Evolutionary conservation across 148 eudicot genomes (phyloP).

Genomic region (Selenicereus undatus): DNA sequence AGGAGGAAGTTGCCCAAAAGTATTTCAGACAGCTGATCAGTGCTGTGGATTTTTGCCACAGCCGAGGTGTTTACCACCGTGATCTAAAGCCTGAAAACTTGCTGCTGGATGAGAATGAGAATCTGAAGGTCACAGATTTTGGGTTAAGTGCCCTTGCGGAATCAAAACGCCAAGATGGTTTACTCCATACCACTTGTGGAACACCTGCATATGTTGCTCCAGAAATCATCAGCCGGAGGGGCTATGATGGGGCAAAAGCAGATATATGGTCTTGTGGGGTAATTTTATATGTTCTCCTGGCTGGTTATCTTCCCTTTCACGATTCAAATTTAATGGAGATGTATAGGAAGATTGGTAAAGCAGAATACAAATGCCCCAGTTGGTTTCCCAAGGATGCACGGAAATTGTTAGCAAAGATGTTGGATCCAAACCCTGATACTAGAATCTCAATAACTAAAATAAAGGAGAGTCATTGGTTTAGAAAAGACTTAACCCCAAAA

Average conservation of each 20-base stretch:
- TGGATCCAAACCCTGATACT: slow-evolving; percentile 64
- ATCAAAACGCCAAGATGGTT: slow-evolving; percentile 63
- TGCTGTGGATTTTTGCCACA: slow-evolving; percentile 79
- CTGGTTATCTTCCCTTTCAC: slow-evolving; percentile 86
- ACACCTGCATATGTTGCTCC: slow-evolving; percentile 92
- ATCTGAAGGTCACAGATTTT: slow-evolving; percentile 71
- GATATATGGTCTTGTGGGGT: slow-evolving; percentile 97
- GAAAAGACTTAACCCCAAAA: slow-evolving; percentile 34
- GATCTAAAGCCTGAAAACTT: slow-evolving; percentile 84
- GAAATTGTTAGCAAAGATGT: slow-evolving; percentile 42
- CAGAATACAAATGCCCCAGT: slow-evolving; percentile 58
- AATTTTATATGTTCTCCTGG: slow-evolving; percentile 64
- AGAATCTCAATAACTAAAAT: slow-evolving; percentile 62
- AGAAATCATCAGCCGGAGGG: slow-evolving; percentile 62
- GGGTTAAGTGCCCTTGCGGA: slow-evolving; percentile 82
- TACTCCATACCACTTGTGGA: slow-evolving; percentile 83
- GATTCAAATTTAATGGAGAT: slow-evolving; percentile 75
- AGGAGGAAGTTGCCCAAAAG: slow-evolving; percentile 58
- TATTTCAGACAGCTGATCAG: slow-evolving; percentile 61
- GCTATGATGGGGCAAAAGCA: slow-evolving; percentile 78
- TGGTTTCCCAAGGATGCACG: slow-evolving; percentile 50
- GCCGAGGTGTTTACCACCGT: slow-evolving; percentile 82
- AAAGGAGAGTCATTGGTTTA: slow-evolving; percentile 58
- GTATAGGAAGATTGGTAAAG: slow-evolving; percentile 76
- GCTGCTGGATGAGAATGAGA: slow-evolving; percentile 66